phyloP scores from a whole-genome alignment of 73 alveolate species.

The Paramecium caudatum region DNA sequence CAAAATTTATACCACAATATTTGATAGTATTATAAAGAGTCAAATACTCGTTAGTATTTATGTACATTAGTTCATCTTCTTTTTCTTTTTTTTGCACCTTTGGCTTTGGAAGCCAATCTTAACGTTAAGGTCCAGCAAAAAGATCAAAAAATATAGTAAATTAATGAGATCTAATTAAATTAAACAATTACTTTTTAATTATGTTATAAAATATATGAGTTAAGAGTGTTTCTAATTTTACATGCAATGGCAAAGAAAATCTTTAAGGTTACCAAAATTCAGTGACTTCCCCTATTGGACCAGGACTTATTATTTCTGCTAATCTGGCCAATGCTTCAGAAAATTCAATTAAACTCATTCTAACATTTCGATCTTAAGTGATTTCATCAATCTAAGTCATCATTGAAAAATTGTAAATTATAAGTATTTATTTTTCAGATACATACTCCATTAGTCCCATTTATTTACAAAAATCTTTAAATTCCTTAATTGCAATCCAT shows the following conservation, averaged over 20 bases:
- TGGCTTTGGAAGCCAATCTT: neutral
- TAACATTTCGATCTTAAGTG: constrained; percentile 82
- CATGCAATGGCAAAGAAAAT: constrained; percentile 54
- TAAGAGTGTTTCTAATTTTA: constrained; percentile 69
- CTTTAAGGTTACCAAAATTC: neutral
- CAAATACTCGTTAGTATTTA: neutral
- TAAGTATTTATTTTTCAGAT: constrained; percentile 83
- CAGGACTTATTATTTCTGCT: constrained; percentile 81
- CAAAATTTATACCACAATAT: constrained; percentile 8
- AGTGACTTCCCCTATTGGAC: constrained; percentile 62
- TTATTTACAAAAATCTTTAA: constrained; percentile 80
- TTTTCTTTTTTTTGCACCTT: neutral
- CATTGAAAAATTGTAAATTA: constrained; percentile 84
- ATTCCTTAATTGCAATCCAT: constrained; percentile 84
- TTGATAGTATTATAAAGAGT: constrained; percentile 8
- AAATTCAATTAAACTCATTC: constrained; percentile 84
- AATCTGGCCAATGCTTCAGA: constrained; percentile 87
- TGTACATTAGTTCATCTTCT: neutral
- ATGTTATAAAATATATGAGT: constrained; percentile 6
- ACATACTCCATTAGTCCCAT: constrained; percentile 84
- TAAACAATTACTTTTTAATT: neutral
- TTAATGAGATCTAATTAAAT: neutral
- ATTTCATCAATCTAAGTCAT: constrained; percentile 88
- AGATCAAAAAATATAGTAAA: neutral
- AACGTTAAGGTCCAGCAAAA: neutral